Evolutionary conservation across 129 eudicot genomes (phyloP), one percentile per base, ranked within the genome.

Genomic region (Flaveria ramosissima): DNA sequence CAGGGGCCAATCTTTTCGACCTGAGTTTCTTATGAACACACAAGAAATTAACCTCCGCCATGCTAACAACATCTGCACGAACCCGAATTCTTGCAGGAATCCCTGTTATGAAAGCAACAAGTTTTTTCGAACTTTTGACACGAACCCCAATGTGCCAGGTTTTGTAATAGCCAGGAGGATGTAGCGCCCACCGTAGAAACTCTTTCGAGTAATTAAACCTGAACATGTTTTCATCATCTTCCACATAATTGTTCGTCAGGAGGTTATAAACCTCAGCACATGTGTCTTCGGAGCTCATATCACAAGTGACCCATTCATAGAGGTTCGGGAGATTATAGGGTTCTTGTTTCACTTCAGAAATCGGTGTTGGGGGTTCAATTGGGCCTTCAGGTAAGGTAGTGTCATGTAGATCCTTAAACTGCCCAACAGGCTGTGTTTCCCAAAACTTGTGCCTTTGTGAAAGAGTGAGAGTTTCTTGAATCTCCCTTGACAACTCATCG

Each of bases 341-440:
- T 61, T 85, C 92, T 77, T 88, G 92, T 70, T 88, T 88, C 17
- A 88, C 89, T 75, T 88, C 85, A 30, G 92, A 80, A 57, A 88
- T 72, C 0, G 89, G 82, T 0, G 89, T 77, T 1, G 89, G 84
- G 59, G 86, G 75, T 73, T 88, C 92, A 80, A 88, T 88, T 2
- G 89, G 85, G 3, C 89, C 92, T 80, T 88, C 92, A 3, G 87
- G 80, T 61, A 85, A 80, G 80, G 78, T 85, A 13, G 65, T 52
- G 56, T 88, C 89, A 2, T 77, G 79, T 2, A 85, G 65, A 69
- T 88, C 92, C 77, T 85, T 88, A 74, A 82, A 88, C 81, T 88
- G 92, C 15, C 89, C 92, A 73, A 88, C 89, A 24, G 92, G 92
- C 20, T 88, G 92, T 2, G 92, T 88, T 80, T 88, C 92, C 92